A percentile compares a stretch with the other conserved stretches of the same genome.
phyloP scores from a whole-genome alignment of 305 asterid genomes.

The Andrographis paniculata region DNA sequence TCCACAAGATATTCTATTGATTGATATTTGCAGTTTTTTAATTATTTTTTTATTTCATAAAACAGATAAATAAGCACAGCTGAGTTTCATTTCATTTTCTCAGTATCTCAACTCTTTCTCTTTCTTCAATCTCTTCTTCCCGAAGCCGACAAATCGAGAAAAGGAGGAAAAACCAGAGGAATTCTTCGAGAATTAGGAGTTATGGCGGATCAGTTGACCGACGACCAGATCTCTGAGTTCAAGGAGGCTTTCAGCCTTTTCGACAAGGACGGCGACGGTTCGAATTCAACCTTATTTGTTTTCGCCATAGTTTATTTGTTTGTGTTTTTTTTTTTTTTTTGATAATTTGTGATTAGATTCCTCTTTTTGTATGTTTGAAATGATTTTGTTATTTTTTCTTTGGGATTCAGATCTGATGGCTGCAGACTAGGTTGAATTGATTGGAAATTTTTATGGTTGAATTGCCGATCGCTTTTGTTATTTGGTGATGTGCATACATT shows the following conservation, averaged over 20 bases:
- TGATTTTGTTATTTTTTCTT: slow-evolving; percentile 1
- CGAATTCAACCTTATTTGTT: not conserved
- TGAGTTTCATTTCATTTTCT: slow-evolving; percentile 1
- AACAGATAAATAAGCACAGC: not conserved
- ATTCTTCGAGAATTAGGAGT: slow-evolving; percentile 3
- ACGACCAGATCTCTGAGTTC: slow-evolving; percentile 62
- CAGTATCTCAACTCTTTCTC: slow-evolving; percentile 3
- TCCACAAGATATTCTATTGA: no score
- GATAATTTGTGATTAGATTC: not conserved
- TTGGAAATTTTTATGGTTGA: not conserved
- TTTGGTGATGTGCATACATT: not conserved
- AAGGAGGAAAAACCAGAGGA: not conserved
- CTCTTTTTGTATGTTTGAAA: not conserved
- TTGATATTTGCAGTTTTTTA: no score
- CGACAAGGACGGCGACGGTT: slow-evolving; percentile 64
- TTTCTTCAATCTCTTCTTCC: not conserved
- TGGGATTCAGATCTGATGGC: slow-evolving; percentile 25
- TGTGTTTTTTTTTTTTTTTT: not conserved
- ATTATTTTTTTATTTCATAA: no score
- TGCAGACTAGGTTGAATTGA: slow-evolving; percentile 4
- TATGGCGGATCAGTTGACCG: slow-evolving; percentile 58
- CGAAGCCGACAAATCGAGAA: slow-evolving; percentile 12
- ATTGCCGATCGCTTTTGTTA: not conserved
- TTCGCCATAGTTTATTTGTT: not conserved
- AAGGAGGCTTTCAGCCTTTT: slow-evolving; percentile 60